A percentile compares a stretch with the other conserved stretches of the same genome.
phyloP scores from a whole-genome alignment of 129 eudicot genomes.

The Chrysanthemum lavandulifolium region DNA sequence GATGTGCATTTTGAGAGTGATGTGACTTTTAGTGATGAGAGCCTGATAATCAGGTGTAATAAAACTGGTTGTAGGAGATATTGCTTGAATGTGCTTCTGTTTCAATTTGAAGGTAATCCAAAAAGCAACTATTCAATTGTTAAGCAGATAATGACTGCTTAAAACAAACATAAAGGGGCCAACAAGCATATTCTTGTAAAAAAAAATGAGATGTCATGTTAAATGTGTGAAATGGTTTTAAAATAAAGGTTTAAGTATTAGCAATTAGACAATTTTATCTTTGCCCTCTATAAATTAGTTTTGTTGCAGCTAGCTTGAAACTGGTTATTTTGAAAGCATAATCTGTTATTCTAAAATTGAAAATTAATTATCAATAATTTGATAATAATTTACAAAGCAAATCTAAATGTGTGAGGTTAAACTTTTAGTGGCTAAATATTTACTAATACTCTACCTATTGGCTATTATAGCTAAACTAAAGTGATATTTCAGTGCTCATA shows the following conservation, averaged over 20 bases:
- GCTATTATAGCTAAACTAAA: background rate
- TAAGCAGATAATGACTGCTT: background rate
- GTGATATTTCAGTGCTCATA: background rate
- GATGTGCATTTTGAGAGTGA: background rate
- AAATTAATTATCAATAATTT: too few species aligned
- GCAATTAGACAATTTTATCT: background rate
- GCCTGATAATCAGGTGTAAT: background rate
- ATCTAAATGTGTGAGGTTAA: background rate
- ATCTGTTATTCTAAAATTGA: background rate
- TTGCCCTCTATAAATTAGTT: background rate
- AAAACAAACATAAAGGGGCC: background rate
- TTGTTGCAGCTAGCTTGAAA: background rate
- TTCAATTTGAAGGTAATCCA: background rate
- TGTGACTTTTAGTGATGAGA: background rate
- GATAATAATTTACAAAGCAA: background rate
- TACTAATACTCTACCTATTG: too few species aligned
- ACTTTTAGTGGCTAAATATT: background rate
- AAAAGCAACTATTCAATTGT: background rate
- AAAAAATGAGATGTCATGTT: background rate
- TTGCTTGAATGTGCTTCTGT: background rate
- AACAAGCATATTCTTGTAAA: background rate
- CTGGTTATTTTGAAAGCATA: background rate
- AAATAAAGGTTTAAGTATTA: too few species aligned
- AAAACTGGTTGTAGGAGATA: constrained; percentile 1
- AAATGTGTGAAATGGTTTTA: background rate